A percentile compares a stretch with the other conserved stretches of the same genome.
Conservation (phyloP, 805 yeast genomes). For the Cyberlindnera nakhonratchasimensis region DNA sequence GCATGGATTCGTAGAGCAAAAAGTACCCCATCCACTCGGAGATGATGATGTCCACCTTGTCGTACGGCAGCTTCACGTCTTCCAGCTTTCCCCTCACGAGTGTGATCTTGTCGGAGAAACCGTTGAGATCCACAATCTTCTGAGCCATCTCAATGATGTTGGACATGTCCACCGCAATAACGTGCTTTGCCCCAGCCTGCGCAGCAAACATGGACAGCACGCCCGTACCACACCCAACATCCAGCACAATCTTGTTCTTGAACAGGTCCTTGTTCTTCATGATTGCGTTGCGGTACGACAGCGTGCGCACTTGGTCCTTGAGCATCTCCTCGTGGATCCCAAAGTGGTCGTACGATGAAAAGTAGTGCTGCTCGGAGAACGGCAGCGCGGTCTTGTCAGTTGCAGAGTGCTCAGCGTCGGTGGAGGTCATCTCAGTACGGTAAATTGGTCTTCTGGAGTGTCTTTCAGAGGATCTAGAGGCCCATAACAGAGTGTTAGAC, state of each 20-base stretch:
- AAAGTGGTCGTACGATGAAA: conserved; percentile 92
- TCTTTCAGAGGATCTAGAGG: too few species aligned
- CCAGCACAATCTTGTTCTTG: conserved; percentile 90
- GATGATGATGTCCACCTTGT: conserved; percentile 88
- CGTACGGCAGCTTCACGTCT: conserved; percentile 82
- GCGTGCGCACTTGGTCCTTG: conserved; percentile 89
- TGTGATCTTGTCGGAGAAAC: conserved; percentile 81
- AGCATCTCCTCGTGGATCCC: conserved; percentile 99
- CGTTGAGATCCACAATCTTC: conserved; percentile 79
- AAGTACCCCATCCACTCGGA: conserved; percentile 99
- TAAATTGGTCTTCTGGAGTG: too few species aligned
- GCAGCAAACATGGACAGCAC: conserved; percentile 97
- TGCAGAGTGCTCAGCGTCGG: conserved; percentile 42
- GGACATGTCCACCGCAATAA: conserved; percentile 95
- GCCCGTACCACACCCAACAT: conserved; percentile 99
- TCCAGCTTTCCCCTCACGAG: conserved; percentile 90
- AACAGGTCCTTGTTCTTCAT: conserved; percentile 83
- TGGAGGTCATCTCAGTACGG: too few species aligned
- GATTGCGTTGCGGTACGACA: conserved; percentile 89
- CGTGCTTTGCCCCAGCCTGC: conserved; percentile 98
- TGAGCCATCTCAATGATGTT: conserved; percentile 96
- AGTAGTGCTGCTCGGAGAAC: conserved; percentile 86
- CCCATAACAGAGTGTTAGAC: too few species aligned
- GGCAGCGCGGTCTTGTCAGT: conserved; percentile 64
- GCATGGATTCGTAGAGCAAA: conserved; percentile 92